Evolutionary conservation across 768 basidiomycete species (phyloP).

Genomic region (Agaricus blazei): DNA sequence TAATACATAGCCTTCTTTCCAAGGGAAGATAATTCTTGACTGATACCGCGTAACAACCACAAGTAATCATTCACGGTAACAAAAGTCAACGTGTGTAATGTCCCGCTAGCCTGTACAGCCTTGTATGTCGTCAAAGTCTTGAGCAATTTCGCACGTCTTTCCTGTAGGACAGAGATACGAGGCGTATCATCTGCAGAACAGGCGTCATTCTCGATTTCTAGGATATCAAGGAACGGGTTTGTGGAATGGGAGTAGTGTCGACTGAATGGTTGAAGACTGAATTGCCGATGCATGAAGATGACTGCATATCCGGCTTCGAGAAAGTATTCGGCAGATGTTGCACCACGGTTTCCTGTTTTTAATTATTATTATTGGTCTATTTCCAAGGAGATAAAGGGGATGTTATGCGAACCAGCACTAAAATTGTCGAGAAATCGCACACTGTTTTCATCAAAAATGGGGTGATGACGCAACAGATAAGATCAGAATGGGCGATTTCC

Average conservation of each 20-base stretch:
- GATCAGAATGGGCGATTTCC: conserved; percentile 7
- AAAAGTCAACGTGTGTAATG: conserved; percentile 82
- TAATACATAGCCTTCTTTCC: conserved; percentile 85
- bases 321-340: conserved; percentile 98
- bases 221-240: conserved; percentile 94
- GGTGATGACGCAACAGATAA: neutral
- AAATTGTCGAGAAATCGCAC: conserved; percentile 99
- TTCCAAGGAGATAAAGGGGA: neutral
- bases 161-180: conserved; percentile 60
- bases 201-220: conserved; percentile 54
- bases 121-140: conserved; percentile 78
- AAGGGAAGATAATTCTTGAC: conserved; percentile 68
- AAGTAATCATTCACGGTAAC: conserved; percentile 96
- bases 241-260: conserved; percentile 97
- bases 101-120: conserved; percentile 64
- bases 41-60: conserved; percentile 81
- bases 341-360: conserved; percentile 83
- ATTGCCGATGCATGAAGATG: conserved; percentile 97
- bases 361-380: conserved; percentile 4
- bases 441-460: conserved; percentile 35
- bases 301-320: conserved; percentile 92
- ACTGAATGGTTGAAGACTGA: conserved; percentile 96
- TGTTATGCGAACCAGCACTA: conserved; percentile 70
- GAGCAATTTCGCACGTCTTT: conserved; percentile 61
- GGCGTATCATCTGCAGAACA: conserved; percentile 25